Percentiles rank a stretch among this genome's conserved stretches.
phyloP scores from a whole-genome alignment of 257 asterid genomes.

The Cruciata laevipes region DNA sequence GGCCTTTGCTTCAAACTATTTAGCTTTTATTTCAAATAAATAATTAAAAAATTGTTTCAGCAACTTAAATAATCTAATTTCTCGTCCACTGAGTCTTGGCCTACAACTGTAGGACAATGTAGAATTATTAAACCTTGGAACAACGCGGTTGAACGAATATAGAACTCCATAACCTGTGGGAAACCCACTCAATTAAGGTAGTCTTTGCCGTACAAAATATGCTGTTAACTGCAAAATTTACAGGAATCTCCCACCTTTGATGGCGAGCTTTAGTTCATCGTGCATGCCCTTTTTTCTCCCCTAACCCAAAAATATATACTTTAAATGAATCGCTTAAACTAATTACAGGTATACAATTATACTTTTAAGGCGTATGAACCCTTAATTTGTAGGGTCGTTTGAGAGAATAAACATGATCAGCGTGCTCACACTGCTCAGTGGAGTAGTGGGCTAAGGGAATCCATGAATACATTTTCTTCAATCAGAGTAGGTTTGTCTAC shows the following conservation, averaged over 20 bases:
- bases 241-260: slow-evolving; percentile 17
- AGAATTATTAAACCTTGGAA: slow-evolving; percentile 13
- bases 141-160: not conserved
- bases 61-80: not conserved
- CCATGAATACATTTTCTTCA: not conserved
- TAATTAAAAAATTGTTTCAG: not conserved
- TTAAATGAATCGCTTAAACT: too few species aligned
- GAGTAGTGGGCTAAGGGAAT: not conserved
- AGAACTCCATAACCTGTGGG: slow-evolving; percentile 46
- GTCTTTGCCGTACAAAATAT: slow-evolving; percentile 11
- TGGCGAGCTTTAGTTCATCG: not conserved
- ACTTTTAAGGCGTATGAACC: not conserved
- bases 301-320: not conserved
- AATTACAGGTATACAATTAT: not conserved
- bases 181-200: not conserved
- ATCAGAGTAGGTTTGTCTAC: not conserved
- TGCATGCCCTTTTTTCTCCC: not conserved
- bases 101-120: slow-evolving; percentile 24
- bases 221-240: slow-evolving; percentile 35
- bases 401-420: not conserved
- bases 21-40: too few species aligned
- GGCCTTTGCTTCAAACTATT: too few species aligned
- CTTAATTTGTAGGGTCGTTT: not conserved
- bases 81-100: slow-evolving; percentile 5
- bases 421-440: not conserved